Conservation (phyloP, 225 moss, liverwort and hornwort genomes). For the Straminergon stramineum region DNA sequence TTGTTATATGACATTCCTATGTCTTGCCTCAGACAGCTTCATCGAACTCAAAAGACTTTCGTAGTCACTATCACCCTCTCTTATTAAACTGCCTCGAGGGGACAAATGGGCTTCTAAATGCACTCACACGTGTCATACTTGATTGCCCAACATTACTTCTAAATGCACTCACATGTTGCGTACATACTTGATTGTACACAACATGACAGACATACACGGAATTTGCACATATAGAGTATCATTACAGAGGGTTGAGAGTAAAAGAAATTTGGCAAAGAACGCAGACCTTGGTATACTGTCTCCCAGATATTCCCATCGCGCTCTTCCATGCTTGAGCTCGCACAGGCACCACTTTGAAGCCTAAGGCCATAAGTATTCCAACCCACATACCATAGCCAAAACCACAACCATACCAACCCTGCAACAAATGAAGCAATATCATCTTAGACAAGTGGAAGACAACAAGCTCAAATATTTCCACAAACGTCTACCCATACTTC, state of each 20-base stretch:
- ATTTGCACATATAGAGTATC: not conserved
- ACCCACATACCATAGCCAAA: conserved; percentile 97
- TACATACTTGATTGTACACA: not conserved
- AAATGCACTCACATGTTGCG: not conserved
- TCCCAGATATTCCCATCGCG: conserved; percentile 74
- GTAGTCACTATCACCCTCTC: not conserved
- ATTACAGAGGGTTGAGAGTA: not conserved
- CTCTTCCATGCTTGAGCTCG: conserved; percentile 83
- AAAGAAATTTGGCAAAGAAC: not conserved
- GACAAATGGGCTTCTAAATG: not conserved
- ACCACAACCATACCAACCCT: conserved; percentile 97
- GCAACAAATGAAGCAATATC: conserved; percentile 1
- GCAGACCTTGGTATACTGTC: conserved; percentile 69
- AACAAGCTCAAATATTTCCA: not conserved
- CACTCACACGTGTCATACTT: not conserved
- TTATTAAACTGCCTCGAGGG: not conserved
- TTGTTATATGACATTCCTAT: not conserved
- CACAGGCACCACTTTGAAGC: conserved; percentile 85
- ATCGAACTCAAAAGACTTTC: not conserved
- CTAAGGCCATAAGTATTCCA: conserved; percentile 76
- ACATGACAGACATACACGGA: not conserved
- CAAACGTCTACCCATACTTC: not conserved
- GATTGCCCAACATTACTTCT: not conserved
- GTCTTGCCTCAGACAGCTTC: not conserved
- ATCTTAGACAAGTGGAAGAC: not conserved